These are phyloP conservation scores for Penstemon davidsonii DNA, from an alignment of 257 asterid species.

Conservation along the genomic window DNA sequence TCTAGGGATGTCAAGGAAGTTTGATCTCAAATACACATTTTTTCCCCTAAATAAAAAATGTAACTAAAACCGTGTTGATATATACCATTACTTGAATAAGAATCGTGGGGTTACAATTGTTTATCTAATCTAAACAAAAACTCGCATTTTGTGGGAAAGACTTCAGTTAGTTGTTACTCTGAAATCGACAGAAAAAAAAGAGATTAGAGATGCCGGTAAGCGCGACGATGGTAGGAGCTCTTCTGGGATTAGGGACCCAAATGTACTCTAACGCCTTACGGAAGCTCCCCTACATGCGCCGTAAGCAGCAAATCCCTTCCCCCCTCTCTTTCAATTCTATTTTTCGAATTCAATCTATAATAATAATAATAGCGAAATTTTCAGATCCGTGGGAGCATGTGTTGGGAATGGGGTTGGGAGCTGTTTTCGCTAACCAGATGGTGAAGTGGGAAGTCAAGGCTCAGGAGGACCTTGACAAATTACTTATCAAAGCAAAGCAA, in stretches of 20 bases:
- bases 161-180: neutral
- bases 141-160: neutral
- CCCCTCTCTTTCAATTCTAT: neutral
- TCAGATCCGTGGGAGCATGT: conserved; percentile 99
- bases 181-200: neutral
- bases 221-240: conserved; percentile 85
- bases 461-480: conserved; percentile 81
- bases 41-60: too few species aligned
- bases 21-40: too few species aligned
- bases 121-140: neutral
- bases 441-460: conserved; percentile 81
- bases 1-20: too few species aligned
- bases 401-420: conserved; percentile 95
- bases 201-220: conserved; percentile 60
- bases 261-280: conserved; percentile 98
- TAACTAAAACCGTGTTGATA: too few species aligned
- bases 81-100: too few species aligned
- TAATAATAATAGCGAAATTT: neutral
- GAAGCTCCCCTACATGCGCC: conserved; percentile 99
- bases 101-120: too few species aligned
- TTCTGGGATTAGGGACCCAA: conserved; percentile 85
- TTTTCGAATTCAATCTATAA: neutral
- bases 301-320: conserved; percentile 34
- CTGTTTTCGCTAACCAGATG: conserved; percentile 73
- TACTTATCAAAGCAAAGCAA: conserved; percentile 73